Conservation (phyloP, 768 basidiomycete genomes). For the Glaciozyma martinii region DNA sequence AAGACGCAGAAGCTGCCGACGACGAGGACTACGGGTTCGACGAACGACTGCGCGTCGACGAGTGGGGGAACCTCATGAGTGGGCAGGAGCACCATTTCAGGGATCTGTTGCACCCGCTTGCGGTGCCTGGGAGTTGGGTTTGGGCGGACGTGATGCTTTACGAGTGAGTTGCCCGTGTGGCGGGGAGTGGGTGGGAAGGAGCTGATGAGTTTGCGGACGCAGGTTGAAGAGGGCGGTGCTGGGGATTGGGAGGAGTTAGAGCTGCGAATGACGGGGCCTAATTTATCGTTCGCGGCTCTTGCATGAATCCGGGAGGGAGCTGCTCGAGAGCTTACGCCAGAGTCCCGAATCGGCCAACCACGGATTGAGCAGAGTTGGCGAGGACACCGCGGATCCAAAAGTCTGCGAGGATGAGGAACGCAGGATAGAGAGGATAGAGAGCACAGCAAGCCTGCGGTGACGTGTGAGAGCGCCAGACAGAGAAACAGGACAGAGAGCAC, state of each 20-base stretch:
- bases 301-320: too few species aligned
- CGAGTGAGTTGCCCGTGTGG: conserved; percentile 21
- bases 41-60: conserved; percentile 22
- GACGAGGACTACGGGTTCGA: conserved; percentile 19
- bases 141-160: conserved; percentile 31
- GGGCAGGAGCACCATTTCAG: conserved; percentile 30
- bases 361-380: too few species aligned
- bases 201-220: not conserved
- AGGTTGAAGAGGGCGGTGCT: conserved; percentile 5
- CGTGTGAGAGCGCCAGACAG: too few species aligned
- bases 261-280: too few species aligned
- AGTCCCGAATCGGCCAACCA: too few species aligned
- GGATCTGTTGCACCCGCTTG: conserved; percentile 28
- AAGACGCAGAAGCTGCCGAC: not conserved
- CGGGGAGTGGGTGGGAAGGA: not conserved
- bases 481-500: too few species aligned
- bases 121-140: conserved; percentile 27
- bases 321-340: too few species aligned
- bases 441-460: too few species aligned
- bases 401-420: too few species aligned
- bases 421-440: too few species aligned
- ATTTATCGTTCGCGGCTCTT: too few species aligned
- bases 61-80: conserved; percentile 17
- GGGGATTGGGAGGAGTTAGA: not conserved
- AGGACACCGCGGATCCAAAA: too few species aligned